These are phyloP conservation scores for Tolypocladium album DNA, from an alignment of 2,329 filamentous ascomycete species.

Conservation along the genomic window DNA sequence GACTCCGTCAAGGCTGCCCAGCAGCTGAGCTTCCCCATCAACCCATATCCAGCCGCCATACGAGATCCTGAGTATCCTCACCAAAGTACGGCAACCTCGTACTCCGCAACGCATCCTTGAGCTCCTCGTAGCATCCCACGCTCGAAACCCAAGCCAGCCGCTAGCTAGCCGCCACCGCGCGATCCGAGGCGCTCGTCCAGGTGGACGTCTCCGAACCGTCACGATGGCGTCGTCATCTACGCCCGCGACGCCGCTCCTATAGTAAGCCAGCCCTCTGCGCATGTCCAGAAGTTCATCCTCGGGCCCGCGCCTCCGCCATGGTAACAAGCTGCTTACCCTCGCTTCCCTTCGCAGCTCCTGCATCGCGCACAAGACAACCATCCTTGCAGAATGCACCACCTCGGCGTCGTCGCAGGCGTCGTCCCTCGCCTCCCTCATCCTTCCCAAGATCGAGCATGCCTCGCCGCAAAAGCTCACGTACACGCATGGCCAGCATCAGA, in stretches of 20 bases:
- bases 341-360: constrained; percentile 53
- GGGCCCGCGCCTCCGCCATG: neutral
- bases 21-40: neutral
- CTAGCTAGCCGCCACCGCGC: neutral
- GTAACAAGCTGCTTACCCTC: neutral
- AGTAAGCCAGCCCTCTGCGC: constrained; percentile 39
- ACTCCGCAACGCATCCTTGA: neutral
- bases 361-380: constrained; percentile 87
- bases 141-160: neutral
- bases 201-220: neutral
- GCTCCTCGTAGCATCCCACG: neutral
- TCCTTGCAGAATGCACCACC: constrained; percentile 85
- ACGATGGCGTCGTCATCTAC: constrained; percentile 63
- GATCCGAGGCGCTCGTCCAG: neutral
- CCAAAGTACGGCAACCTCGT: neutral
- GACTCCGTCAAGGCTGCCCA: neutral
- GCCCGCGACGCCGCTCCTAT: constrained; percentile 57
- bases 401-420: constrained; percentile 75
- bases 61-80: neutral
- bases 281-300: neutral
- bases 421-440: constrained; percentile 82
- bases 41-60: neutral
- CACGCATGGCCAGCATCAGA: constrained; percentile 82
- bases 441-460: constrained; percentile 83
- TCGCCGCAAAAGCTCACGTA: constrained; percentile 83